Conservation (phyloP, 306 rosid species). For the Fagus crenata region DNA sequence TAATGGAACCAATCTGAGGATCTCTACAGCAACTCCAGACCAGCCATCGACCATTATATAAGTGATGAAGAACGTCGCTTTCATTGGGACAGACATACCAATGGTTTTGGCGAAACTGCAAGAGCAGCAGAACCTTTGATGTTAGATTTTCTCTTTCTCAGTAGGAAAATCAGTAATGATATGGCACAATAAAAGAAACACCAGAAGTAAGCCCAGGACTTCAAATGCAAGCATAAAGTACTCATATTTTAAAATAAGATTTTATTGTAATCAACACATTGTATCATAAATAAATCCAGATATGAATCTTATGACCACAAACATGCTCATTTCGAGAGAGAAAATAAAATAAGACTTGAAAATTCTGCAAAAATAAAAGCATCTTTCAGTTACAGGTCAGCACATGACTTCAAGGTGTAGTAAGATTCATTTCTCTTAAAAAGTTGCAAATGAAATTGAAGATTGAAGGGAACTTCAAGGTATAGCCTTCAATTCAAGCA, state of each 20-base stretch:
- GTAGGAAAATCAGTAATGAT: conserved; percentile 11
- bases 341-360: not conserved
- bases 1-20: conserved; percentile 65
- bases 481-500: not conserved
- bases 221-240: not conserved
- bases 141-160: conserved; percentile 15
- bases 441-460: not conserved
- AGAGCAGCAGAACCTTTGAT: conserved; percentile 26
- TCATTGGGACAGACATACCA: conserved; percentile 88
- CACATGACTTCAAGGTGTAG: not conserved
- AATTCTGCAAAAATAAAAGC: not conserved
- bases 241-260: not conserved
- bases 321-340: not conserved
- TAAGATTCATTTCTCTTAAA: not conserved
- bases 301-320: not conserved
- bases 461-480: not conserved
- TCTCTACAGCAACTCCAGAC: conserved; percentile 88
- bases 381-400: not conserved
- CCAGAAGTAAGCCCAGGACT: not conserved
- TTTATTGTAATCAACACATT: not conserved
- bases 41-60: conserved; percentile 93
- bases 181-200: conserved; percentile 2
- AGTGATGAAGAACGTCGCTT: conserved; percentile 93
- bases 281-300: not conserved
- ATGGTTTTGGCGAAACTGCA: conserved; percentile 75